Evolutionary conservation across 1,139 yeast genomes (phyloP), one percentile per base, ranked within the genome.

Genomic region (Eremothecium gossypii): DNA sequence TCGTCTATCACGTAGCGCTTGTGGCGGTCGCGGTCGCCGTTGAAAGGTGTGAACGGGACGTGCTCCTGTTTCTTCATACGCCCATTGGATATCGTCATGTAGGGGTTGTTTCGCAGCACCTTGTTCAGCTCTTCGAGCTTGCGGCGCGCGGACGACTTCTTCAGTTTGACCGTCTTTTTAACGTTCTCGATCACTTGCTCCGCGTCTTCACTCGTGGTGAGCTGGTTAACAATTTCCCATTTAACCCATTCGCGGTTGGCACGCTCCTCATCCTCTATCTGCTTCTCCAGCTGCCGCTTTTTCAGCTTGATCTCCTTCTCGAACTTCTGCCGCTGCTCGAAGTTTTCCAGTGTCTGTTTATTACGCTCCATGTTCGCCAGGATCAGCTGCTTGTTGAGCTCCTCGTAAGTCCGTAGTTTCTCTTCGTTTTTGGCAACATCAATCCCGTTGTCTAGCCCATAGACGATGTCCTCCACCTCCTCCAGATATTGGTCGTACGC

Each of bases 1-100:
- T 69, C 70, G 40, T 69, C 68, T 49, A 73, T 64, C 20, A 63
- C 56, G 53, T 68, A 74, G 20, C 67, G 61, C 40, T 69, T 69
- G 33, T 68, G 62, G 13, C 68, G 51, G 46, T 83, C 81, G 41
- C 94, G 72, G 64, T 91, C 97, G 40, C 97, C 97, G 55, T 79
- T 78, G 64, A 91, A 89, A 9, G 98, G 97, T 2, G 97, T 87
- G 61, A 89, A 91, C 26, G 97, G 97, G 3, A 55, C 54, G 4
- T 45, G 45, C 29, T 53, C 56, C 30, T 49, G 47, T 29, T 51
- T 52, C 27, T 52, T 51, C 44, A 48, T 44, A 34, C 41, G 43
- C 23, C 53, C 53, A 38, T 46, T 41, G 36, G 51, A 38, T 41
- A 54, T 48, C 10, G 50, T 52, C 42, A 58, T 52, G 49, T 55